Evolutionary conservation across 2,329 filamentous ascomycete genomes (phyloP), one percentile per base, ranked within the genome.

Genomic region (Trichoderma polysporum): DNA sequence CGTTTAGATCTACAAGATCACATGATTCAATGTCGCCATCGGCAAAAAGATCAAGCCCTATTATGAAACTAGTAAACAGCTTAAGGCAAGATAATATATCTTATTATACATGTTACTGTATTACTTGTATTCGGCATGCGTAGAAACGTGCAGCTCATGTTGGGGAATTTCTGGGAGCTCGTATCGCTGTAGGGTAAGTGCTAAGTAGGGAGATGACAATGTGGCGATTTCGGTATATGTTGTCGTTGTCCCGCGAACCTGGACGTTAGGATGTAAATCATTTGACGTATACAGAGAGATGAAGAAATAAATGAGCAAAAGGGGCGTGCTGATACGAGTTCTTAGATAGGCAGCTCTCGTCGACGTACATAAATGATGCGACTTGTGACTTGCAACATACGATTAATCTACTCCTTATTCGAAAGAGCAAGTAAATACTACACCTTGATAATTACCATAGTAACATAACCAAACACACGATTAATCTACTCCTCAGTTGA

Each of bases 11-110:
- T 35, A 31, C 41, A 39, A 58, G 54, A 66, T 66, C 62, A 66
- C 62, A 66, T 66, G 62, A 66, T 66, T 66, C 0, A 6, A 58
- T 58, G 37, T 54, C 61, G 61, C 61, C 37, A 64, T 64, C 37
- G 50, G 29, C 13, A 27, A 41, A n/a, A 19, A 12, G 25, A n/a
- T 9, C 19, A 19, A 45, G 4, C 13, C 15, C 25, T 27, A 27
- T 22, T 12, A 22, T 7, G 15, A 37, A 53, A 4, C 7, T 9
- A n/a, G 15, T 10, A 53, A 39, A 39, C 13, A 33, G 35, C 33
- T 35, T n/a, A 33, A 1, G 15, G 15, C 4, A 25, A 5, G 10
- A 54, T 22, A 9, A 35, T 22, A 35, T 33, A 29, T 2, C 17
- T 33, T 2, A 54, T 15, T 29, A 7, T 22, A 33, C 4, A 15